These are phyloP conservation scores for Dunaliella salina DNA, from an alignment of 163 green algal species.

Conservation along the genomic window DNA sequence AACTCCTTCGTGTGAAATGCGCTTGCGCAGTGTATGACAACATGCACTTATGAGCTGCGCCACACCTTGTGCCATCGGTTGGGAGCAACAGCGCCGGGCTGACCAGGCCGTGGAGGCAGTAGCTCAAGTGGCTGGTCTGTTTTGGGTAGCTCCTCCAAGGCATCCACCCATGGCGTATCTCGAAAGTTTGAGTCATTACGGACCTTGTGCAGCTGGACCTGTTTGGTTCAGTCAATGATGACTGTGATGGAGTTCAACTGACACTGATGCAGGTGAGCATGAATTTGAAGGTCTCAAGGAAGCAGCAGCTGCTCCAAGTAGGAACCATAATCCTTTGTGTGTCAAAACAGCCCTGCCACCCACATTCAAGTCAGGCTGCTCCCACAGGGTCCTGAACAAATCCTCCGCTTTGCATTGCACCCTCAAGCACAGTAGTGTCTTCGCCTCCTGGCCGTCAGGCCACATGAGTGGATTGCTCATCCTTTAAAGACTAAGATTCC, in stretches of 20 bases:
- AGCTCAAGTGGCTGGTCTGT: conserved; percentile 17
- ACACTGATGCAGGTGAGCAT: neutral
- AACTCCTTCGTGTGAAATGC: neutral
- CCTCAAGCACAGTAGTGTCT: neutral
- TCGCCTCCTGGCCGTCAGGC: neutral
- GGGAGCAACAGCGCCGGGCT: neutral
- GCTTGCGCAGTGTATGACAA: neutral
- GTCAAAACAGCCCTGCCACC: neutral
- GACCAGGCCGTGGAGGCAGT: neutral
- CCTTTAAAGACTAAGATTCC: neutral
- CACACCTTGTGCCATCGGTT: conserved; percentile 15
- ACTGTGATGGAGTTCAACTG: neutral
- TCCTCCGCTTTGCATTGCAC: conserved; percentile 12
- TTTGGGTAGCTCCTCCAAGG: conserved; percentile 12
- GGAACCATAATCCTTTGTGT: neutral
- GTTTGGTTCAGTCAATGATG: neutral
- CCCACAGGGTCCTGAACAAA: conserved; percentile 8
- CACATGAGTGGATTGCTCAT: neutral
- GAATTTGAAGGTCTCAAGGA: neutral
- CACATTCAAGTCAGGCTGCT: conserved; percentile 2
- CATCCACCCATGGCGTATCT: conserved; percentile 11
- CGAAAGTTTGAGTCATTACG: conserved; percentile 19
- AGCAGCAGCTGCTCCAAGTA: no score
- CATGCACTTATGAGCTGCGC: neutral
- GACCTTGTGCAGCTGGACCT: conserved; percentile 34